Conservation (phyloP, 1,284 basidiomycete species). For the Leccinum colubrinum region DNA sequence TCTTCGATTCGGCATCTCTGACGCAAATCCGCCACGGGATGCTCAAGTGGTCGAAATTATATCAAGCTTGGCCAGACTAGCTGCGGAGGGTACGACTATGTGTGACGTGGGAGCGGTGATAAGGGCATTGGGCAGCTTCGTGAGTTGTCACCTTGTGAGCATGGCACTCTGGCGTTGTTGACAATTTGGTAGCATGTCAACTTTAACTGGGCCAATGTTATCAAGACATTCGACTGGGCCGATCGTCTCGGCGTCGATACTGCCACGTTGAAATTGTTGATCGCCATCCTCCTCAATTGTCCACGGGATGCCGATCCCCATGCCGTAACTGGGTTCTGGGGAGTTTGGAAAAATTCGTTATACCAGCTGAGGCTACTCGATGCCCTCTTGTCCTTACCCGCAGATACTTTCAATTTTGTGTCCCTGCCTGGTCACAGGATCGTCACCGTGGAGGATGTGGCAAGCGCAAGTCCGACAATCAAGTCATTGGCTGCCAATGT, state of each 20-base stretch:
- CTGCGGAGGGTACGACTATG: slow-evolving; percentile 65
- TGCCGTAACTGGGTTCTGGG: slow-evolving; percentile 80
- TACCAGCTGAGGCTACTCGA: slow-evolving; percentile 89
- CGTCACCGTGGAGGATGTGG: slow-evolving; percentile 84
- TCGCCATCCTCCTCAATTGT: slow-evolving; percentile 74
- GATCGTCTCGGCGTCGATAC: slow-evolving; percentile 81
- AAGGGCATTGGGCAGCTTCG: slow-evolving; percentile 64
- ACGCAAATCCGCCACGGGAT: slow-evolving; percentile 66
- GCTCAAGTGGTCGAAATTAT: slow-evolving; percentile 68
- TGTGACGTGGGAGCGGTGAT: slow-evolving; percentile 80
- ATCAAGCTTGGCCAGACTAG: slow-evolving; percentile 60
- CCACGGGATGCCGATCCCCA: slow-evolving; percentile 70
- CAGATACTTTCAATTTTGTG: slow-evolving; percentile 90
- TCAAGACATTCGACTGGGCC: slow-evolving; percentile 75
- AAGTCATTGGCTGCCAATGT: slow-evolving; percentile 83
- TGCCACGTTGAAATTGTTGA: slow-evolving; percentile 76
- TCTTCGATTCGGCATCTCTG: slow-evolving; percentile 69
- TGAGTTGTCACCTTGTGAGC: slow-evolving; percentile 39
- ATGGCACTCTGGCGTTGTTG: slow-evolving; percentile 12
- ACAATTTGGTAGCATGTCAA: slow-evolving; percentile 47
- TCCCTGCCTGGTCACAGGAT: slow-evolving; percentile 78
- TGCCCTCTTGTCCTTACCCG: slow-evolving; percentile 83
- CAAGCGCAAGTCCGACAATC: slow-evolving; percentile 82
- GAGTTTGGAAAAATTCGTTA: slow-evolving; percentile 80
- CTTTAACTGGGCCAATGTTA: slow-evolving; percentile 78